Percentiles rank a stretch among this genome's conserved stretches.
phyloP scores from a whole-genome alignment of 352 stramenopile genomes.

The Lagenidium giganteum region DNA sequence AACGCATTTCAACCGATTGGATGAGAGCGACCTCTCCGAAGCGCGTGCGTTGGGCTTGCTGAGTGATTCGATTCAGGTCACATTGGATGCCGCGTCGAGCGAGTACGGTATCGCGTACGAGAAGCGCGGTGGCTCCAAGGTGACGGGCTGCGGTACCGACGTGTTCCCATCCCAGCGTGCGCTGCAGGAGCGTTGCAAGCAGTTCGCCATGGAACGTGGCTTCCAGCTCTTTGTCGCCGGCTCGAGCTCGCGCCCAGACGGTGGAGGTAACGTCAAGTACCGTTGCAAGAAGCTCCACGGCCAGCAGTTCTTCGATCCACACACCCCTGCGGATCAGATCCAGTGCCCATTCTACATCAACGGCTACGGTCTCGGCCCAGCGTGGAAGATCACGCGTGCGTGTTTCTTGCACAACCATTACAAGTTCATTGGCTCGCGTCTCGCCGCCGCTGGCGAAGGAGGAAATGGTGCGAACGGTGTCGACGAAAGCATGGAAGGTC shows the following conservation, averaged over 20 bases:
- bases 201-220: constrained; percentile 67
- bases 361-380: constrained; percentile 51
- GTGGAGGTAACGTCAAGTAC: constrained; percentile 80
- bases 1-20: constrained; percentile 53
- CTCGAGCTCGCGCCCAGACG: constrained; percentile 61
- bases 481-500: not conserved
- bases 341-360: constrained; percentile 83
- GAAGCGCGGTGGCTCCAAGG: constrained; percentile 60
- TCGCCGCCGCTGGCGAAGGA: constrained; percentile 2
- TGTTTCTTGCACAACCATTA: constrained; percentile 82
- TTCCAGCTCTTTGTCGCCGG: constrained; percentile 69
- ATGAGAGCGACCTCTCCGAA: constrained; percentile 47
- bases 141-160: constrained; percentile 40
- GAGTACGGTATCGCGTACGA: constrained; percentile 76
- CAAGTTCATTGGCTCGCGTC: constrained; percentile 74
- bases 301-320: constrained; percentile 70
- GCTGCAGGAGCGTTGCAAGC: constrained; percentile 73
- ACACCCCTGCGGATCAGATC: constrained; percentile 34
- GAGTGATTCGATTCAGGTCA: constrained; percentile 35
- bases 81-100: constrained; percentile 26
- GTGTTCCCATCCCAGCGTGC: constrained; percentile 56
- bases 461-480: not conserved
- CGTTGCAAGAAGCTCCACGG: constrained; percentile 75
- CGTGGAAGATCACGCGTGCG: constrained; percentile 73
- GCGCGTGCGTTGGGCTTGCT: constrained; percentile 44